Conservation (phyloP, 1,139 yeast genomes). For the Pichia sp. region DNA sequence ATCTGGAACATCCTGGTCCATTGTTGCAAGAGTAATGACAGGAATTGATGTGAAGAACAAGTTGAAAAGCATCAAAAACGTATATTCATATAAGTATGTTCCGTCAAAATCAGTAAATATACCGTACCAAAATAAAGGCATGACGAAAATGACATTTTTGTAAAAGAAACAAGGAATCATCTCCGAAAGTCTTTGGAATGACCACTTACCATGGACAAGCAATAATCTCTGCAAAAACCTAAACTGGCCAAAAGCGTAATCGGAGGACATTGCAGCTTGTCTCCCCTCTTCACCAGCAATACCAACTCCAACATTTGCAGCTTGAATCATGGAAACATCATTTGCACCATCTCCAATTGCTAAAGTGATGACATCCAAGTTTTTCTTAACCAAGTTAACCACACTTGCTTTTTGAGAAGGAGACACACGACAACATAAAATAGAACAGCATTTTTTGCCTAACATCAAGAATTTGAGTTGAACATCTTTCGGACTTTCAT, state of each 20-base stretch:
- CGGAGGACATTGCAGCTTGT: slow-evolving; percentile 65
- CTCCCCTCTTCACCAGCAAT: slow-evolving; percentile 69
- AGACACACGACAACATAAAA: slow-evolving; percentile 61
- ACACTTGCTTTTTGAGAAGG: slow-evolving; percentile 62
- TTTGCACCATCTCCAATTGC: slow-evolving; percentile 69
- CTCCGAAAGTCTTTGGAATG: slow-evolving; percentile 56
- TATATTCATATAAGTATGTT: slow-evolving; percentile 56
- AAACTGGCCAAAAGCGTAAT: slow-evolving; percentile 63
- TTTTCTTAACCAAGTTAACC: slow-evolving; percentile 48
- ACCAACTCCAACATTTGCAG: slow-evolving; percentile 63
- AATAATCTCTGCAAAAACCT: slow-evolving; percentile 50
- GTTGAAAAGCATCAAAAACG: slow-evolving; percentile 60
- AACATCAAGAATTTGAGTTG: slow-evolving; percentile 46
- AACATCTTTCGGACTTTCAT: slow-evolving; percentile 26
- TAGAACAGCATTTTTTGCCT: slow-evolving; percentile 58
- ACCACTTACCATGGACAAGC: slow-evolving; percentile 63
- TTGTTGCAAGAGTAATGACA: slow-evolving; percentile 53
- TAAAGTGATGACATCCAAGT: slow-evolving; percentile 52
- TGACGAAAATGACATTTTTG: slow-evolving; percentile 56
- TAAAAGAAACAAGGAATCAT: slow-evolving; percentile 65
- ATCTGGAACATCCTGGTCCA: slow-evolving; percentile 61
- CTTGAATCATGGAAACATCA: slow-evolving; percentile 67
- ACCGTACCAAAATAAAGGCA: slow-evolving; percentile 61
- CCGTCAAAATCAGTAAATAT: slow-evolving; percentile 57
- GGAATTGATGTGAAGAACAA: slow-evolving; percentile 64